A percentile compares a stretch with the other conserved stretches of the same genome.
These are phyloP conservation scores for Aspergillus candidus DNA, from an alignment of 2,329 filamentous ascomycete species.

Conservation along the genomic window DNA sequence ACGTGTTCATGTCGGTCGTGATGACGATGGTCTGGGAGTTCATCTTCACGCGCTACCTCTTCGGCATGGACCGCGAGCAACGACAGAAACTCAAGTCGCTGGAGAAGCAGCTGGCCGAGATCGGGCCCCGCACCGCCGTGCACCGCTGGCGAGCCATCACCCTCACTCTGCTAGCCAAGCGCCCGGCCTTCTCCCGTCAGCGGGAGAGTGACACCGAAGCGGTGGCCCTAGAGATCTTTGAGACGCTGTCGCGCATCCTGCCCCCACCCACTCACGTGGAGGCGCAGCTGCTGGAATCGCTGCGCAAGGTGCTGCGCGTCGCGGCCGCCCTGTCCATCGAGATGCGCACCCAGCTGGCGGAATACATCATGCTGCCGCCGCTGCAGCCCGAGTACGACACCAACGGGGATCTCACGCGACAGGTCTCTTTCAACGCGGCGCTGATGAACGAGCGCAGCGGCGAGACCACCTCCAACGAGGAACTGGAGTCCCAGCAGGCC, in stretches of 20 bases:
- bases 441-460: slow-evolving; percentile 92
- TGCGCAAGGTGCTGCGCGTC: slow-evolving; percentile 79
- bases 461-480: slow-evolving; percentile 64
- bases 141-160: slow-evolving; percentile 97
- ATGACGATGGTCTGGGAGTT: slow-evolving; percentile 99
- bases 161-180: slow-evolving; percentile 75
- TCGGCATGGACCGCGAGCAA: slow-evolving; percentile 97
- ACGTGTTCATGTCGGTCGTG: slow-evolving; percentile 96
- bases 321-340: slow-evolving; percentile 89
- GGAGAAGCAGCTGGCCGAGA: slow-evolving; percentile 84
- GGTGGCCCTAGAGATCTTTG: slow-evolving; percentile 86
- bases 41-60: slow-evolving; percentile 94
- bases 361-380: slow-evolving; percentile 98
- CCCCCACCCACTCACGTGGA: slow-evolving; percentile 79
- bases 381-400: slow-evolving; percentile 91
- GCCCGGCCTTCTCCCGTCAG: slow-evolving; percentile 73
- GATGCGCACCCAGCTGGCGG: slow-evolving; percentile 93
- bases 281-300: slow-evolving; percentile 71
- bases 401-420: slow-evolving; percentile 80
- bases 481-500: slow-evolving; percentile 68
- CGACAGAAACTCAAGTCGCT: slow-evolving; percentile 94
- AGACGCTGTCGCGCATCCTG: slow-evolving; percentile 74
- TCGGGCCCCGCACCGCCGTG: slow-evolving; percentile 81
- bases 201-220: slow-evolving; percentile 87
- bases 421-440: slow-evolving; percentile 83